These are phyloP conservation scores for Lathyrus oleraceus DNA, from an alignment of 306 rosid species.

Conservation along the genomic window DNA sequence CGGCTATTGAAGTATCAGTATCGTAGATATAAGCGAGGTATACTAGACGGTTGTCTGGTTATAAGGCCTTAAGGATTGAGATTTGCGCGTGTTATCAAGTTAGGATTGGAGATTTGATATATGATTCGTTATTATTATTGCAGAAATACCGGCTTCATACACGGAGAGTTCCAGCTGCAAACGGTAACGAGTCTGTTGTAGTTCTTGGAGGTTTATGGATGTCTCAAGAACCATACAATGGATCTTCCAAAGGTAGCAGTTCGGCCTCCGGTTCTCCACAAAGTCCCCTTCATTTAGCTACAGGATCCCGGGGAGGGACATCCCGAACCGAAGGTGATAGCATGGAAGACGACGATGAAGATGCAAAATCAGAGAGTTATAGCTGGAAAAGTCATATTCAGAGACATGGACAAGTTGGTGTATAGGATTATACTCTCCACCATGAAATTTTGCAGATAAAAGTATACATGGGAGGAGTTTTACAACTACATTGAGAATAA, in stretches of 20 bases:
- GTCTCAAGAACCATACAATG: slow-evolving; percentile 70
- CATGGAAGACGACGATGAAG: slow-evolving; percentile 71
- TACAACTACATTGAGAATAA: slow-evolving; percentile 41
- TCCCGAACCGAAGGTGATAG: slow-evolving; percentile 65
- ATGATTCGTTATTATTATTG: slow-evolving; percentile 36
- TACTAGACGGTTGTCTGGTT: background rate
- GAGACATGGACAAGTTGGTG: slow-evolving; percentile 59
- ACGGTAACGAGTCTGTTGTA: slow-evolving; percentile 52
- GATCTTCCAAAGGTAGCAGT: slow-evolving; percentile 74
- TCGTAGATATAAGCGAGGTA: background rate
- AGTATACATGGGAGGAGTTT: slow-evolving; percentile 63
- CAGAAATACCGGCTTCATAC: slow-evolving; percentile 98
- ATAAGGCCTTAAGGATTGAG: slow-evolving; percentile 18
- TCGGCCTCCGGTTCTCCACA: slow-evolving; percentile 89
- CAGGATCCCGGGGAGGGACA: slow-evolving; percentile 58
- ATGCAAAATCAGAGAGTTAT: slow-evolving; percentile 74
- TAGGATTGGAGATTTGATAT: slow-evolving; percentile 18
- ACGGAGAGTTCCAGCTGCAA: slow-evolving; percentile 64
- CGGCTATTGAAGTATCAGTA: background rate
- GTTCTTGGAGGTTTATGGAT: slow-evolving; percentile 79
- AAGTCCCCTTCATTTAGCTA: slow-evolving; percentile 80
- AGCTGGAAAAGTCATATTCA: slow-evolving; percentile 68
- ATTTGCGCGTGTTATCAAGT: slow-evolving; percentile 23
- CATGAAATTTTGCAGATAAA: slow-evolving; percentile 88
- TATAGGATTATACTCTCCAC: slow-evolving; percentile 62